Conservation (phyloP, 331 rosid genomes). For the Malus hybrid region DNA sequence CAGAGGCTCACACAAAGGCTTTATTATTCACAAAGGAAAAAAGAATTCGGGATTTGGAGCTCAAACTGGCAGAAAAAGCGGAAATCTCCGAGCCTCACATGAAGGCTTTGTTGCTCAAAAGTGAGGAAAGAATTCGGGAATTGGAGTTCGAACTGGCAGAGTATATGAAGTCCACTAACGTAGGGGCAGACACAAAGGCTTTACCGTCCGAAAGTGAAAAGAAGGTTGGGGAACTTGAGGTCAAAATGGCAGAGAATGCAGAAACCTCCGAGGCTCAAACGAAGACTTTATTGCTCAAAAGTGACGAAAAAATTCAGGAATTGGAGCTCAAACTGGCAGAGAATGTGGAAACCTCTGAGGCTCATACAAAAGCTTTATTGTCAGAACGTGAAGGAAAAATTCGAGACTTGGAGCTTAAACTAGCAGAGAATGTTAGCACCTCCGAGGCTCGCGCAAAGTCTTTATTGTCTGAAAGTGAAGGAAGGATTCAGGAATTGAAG, state of each 20-base stretch:
- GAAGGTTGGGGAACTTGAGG: no score
- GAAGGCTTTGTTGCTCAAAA: neutral
- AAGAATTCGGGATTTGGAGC: slow-evolving; percentile 24
- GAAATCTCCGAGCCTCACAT: slow-evolving; percentile 7
- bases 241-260: neutral
- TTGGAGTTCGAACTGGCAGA: slow-evolving; percentile 22
- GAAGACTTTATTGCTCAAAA: neutral
- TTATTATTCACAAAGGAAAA: slow-evolving; percentile 15
- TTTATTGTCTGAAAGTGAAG: slow-evolving; percentile 18
- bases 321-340: slow-evolving; percentile 28
- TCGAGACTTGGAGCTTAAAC: neutral
- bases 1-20: neutral
- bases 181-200: neutral
- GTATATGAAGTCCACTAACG: neutral
- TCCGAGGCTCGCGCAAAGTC: neutral
- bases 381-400: neutral
- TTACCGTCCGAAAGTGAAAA: no score
- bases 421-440: neutral
- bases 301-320: slow-evolving; percentile 14
- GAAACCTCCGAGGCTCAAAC: neutral
- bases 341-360: neutral
- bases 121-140: slow-evolving; percentile 19
- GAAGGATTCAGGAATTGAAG: slow-evolving; percentile 22
- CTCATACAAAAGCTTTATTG: neutral
- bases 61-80: neutral